Conservation (phyloP, 306 rosid genomes). For the Begonia loranthoides region DNA sequence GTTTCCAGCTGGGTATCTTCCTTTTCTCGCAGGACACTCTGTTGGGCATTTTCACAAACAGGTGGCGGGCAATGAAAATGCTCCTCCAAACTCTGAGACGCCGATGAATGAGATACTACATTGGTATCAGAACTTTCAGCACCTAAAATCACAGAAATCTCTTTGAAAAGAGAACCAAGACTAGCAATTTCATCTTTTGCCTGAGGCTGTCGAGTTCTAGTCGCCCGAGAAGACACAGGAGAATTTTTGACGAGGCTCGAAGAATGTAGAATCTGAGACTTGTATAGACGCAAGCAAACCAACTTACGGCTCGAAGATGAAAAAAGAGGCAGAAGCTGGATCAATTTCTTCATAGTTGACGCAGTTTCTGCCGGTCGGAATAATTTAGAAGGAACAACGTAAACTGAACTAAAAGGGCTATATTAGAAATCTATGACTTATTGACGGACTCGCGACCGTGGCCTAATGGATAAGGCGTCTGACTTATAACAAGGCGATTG, state of each 20-base stretch:
- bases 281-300: constrained; percentile 8
- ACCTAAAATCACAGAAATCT: constrained; percentile 62
- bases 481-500: no score
- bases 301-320: constrained; percentile 7
- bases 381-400: no score
- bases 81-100: constrained; percentile 8
- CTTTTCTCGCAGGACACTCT: constrained; percentile 15
- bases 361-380: no score
- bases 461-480: no score
- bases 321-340: constrained; percentile 6
- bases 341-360: constrained; percentile 15
- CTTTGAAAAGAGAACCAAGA: constrained; percentile 28
- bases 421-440: no score
- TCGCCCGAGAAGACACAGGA: constrained; percentile 5
- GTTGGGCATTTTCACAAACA: constrained; percentile 40
- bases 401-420: no score
- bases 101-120: neutral
- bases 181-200: constrained; percentile 8
- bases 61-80: constrained; percentile 9
- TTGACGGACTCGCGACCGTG: no score
- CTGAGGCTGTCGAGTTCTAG: constrained; percentile 7
- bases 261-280: constrained; percentile 8
- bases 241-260: constrained; percentile 14
- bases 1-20: constrained; percentile 18
- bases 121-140: constrained; percentile 19